phyloP scores from a whole-genome alignment of 352 stramenopile species.

The Pythium dissotocum region DNA sequence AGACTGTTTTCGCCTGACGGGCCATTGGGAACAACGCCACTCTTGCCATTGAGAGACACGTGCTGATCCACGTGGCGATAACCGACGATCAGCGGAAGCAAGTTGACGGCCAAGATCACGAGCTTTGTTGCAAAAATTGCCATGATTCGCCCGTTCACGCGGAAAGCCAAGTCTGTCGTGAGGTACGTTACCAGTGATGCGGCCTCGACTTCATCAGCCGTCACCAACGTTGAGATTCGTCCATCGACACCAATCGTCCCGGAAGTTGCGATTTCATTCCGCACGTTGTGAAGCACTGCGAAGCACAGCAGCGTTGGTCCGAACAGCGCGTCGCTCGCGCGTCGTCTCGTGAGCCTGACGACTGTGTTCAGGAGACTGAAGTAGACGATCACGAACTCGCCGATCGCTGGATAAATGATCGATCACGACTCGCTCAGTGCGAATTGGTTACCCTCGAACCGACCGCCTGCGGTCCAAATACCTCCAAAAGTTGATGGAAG shows the following conservation, averaged over 20 bases:
- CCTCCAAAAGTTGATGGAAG: constrained; percentile 18
- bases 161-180: constrained; percentile 26
- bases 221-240: constrained; percentile 9
- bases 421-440: constrained; percentile 36
- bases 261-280: constrained; percentile 22
- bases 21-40: no score
- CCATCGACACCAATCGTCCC: constrained; percentile 25
- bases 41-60: no score
- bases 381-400: constrained; percentile 27
- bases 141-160: constrained; percentile 28
- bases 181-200: constrained; percentile 27
- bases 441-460: constrained; percentile 37
- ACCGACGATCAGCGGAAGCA: constrained; percentile 25
- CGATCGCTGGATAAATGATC: constrained; percentile 32
- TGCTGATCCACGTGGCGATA: no score
- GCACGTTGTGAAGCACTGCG: constrained; percentile 32
- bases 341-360: constrained; percentile 26
- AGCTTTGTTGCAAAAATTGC: constrained; percentile 30
- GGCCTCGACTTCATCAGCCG: constrained; percentile 18
- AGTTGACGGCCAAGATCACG: constrained; percentile 24
- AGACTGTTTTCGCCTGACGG: no score
- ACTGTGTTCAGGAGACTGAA: constrained; percentile 38
- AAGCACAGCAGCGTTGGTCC: constrained; percentile 33
- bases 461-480: constrained; percentile 30
- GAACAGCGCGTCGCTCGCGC: constrained; percentile 33